Evolutionary conservation across 331 rosid species (phyloP).

Genomic region (Malus hybrid): DNA sequence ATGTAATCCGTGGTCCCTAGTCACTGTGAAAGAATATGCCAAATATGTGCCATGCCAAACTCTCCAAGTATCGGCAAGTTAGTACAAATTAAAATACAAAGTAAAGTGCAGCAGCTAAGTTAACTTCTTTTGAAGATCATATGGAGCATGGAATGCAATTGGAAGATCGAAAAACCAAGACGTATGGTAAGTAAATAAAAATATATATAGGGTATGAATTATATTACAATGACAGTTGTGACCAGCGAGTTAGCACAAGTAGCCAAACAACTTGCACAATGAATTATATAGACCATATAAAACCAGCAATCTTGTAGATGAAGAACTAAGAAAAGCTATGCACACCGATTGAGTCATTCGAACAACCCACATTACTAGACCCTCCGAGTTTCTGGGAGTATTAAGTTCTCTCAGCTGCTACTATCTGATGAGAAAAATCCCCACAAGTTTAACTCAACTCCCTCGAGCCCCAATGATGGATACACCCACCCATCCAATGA

Average conservation of each 20-base stretch:
- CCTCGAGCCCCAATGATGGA: constrained; percentile 24
- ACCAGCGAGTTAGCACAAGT: background rate
- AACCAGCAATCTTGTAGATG: background rate
- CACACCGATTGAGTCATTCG: background rate
- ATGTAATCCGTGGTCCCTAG: background rate
- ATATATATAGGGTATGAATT: background rate
- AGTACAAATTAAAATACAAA: too few relatives aligned
- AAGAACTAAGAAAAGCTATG: background rate
- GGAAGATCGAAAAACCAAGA: background rate
- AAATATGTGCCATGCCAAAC: background rate
- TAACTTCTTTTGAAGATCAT: background rate
- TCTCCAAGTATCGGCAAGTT: too few relatives aligned
- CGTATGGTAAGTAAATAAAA: background rate
- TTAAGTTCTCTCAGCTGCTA: constrained; percentile 8
- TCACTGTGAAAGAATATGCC: background rate
- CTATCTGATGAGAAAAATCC: constrained; percentile 23
- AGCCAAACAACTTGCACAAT: background rate
- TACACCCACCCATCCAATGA: constrained; percentile 48
- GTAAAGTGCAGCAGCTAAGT: too few relatives aligned
- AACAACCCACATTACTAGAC: constrained; percentile 15
- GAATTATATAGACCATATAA: background rate
- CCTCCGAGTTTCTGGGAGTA: constrained; percentile 10
- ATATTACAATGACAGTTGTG: constrained; percentile 7
- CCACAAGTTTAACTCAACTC: constrained; percentile 22
- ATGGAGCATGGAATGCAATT: background rate